Evolutionary conservation across 768 basidiomycete species (phyloP).

Genomic region (Naganishia kalamii): DNA sequence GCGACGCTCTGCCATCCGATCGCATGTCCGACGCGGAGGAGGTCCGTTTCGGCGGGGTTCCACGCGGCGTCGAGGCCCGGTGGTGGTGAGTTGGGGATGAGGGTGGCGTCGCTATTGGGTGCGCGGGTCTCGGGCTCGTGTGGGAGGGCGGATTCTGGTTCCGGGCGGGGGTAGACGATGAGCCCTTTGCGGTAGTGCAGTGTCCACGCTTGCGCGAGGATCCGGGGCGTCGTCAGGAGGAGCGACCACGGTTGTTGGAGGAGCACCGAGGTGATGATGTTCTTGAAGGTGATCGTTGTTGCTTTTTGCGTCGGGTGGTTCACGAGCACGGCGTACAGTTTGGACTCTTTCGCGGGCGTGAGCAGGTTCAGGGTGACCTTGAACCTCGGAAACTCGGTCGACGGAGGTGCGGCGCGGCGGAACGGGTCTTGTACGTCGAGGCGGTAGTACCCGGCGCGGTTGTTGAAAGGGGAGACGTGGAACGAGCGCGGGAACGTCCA

Average conservation of each 20-base stretch:
- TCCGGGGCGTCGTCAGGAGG: constrained; percentile 57
- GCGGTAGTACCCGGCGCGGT: constrained; percentile 61
- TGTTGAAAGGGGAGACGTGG: constrained; percentile 73
- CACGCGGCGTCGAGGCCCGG: constrained; percentile 16
- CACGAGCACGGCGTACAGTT: constrained; percentile 55
- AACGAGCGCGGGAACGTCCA: constrained; percentile 66
- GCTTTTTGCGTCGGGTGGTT: constrained; percentile 50
- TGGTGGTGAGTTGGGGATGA: background rate
- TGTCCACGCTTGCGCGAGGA: constrained; percentile 57
- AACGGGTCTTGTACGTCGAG: constrained; percentile 55
- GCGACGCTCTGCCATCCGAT: constrained; percentile 47
- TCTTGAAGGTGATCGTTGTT: background rate
- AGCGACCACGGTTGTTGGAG: constrained; percentile 53
- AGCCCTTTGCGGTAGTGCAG: constrained; percentile 59
- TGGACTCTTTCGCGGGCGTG: constrained; percentile 47
- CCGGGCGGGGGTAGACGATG: constrained; percentile 58
- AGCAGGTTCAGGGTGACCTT: constrained; percentile 38
- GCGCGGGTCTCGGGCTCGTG: background rate
- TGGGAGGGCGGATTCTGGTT: constrained; percentile 49
- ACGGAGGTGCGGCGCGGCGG: constrained; percentile 36
- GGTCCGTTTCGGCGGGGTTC: constrained; percentile 37
- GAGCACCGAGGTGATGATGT: constrained; percentile 47
- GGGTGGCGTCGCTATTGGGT: background rate
- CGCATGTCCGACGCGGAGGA: constrained; percentile 29
- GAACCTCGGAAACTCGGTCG: constrained; percentile 4